These are phyloP conservation scores for Trichoderma arundinaceum DNA, from an alignment of 2,329 filamentous ascomycete genomes.

Conservation along the genomic window DNA sequence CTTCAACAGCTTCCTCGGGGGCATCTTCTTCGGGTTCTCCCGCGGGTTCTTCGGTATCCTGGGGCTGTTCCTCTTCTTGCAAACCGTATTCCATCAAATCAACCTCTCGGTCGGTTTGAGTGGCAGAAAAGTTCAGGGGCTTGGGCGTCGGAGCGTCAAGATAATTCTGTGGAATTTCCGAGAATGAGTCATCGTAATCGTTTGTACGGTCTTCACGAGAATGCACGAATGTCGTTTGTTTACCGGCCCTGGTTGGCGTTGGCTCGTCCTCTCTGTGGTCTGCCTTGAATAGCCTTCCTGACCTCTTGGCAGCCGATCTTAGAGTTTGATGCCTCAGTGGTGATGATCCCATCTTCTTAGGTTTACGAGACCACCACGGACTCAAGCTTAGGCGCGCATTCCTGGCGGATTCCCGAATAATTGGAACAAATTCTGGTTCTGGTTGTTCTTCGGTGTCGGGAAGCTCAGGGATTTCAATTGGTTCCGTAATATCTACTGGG, in stretches of 20 bases:
- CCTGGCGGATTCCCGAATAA: constrained; percentile 21
- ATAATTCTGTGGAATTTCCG: constrained; percentile 59
- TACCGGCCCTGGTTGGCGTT: constrained; percentile 28
- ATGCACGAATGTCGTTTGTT: constrained; percentile 17
- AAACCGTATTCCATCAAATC: constrained; percentile 23
- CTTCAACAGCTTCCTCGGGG: neutral
- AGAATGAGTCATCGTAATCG: constrained; percentile 62
- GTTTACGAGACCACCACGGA: constrained; percentile 45
- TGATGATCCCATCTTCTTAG: constrained; percentile 42
- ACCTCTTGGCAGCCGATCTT: constrained; percentile 40
- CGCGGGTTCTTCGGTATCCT: neutral
- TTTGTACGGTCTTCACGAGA: constrained; percentile 41
- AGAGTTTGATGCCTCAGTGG: constrained; percentile 46
- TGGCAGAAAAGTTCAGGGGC: constrained; percentile 34
- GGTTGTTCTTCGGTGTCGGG: constrained; percentile 14
- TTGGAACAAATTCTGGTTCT: constrained; percentile 10
- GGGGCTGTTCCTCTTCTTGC: constrained; percentile 18
- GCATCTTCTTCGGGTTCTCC: neutral
- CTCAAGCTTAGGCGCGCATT: constrained; percentile 36
- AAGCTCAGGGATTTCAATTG: constrained; percentile 28
- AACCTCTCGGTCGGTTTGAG: constrained; percentile 27
- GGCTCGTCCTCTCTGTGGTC: constrained; percentile 16
- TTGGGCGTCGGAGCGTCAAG: constrained; percentile 57
- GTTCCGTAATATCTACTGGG: constrained; percentile 25
- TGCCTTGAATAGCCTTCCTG: constrained; percentile 31